Percentiles rank a stretch among this genome's conserved stretches.
phyloP scores from a whole-genome alignment of 441 rosid genomes.

The Pelargonium myrrhifolium region DNA sequence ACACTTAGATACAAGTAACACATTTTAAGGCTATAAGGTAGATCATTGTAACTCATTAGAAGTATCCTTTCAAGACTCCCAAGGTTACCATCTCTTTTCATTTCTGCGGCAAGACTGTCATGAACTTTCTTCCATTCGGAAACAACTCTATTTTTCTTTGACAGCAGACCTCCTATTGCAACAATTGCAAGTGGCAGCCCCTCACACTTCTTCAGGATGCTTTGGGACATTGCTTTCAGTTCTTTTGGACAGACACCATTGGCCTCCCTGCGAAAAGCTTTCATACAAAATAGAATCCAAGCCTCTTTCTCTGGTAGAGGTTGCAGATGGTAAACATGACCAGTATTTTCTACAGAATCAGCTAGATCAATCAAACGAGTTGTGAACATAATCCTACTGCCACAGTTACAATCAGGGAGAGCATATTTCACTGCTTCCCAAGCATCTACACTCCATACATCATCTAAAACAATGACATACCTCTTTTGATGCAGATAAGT shows the following conservation, averaged over 20 bases:
- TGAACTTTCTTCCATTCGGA: not conserved
- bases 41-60: constrained; percentile 13
- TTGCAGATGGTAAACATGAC: constrained; percentile 22
- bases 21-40: constrained; percentile 15
- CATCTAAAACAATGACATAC: constrained; percentile 19
- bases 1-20: constrained; percentile 13
- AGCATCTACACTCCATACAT: constrained; percentile 11
- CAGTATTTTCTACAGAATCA: constrained; percentile 20
- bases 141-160: constrained; percentile 6
- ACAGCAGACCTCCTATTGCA: constrained; percentile 16
- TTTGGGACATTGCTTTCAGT: constrained; percentile 13
- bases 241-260: constrained; percentile 3
- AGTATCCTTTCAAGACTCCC: constrained; percentile 11
- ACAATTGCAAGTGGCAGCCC: constrained; percentile 20
- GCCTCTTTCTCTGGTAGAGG: constrained; percentile 28
- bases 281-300: constrained; percentile 29
- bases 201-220: constrained; percentile 16
- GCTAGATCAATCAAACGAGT: constrained; percentile 26
- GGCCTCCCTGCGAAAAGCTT: not conserved
- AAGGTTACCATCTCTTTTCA: constrained; percentile 15
- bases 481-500: constrained; percentile 11
- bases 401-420: constrained; percentile 22
- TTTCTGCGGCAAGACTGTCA: constrained; percentile 9
- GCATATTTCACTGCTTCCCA: constrained; percentile 34
- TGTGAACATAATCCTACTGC: constrained; percentile 33